A percentile compares a stretch with the other conserved stretches of the same genome.
These are phyloP conservation scores for Thelonectria olida DNA, from an alignment of 2,329 filamentous ascomycete genomes.

Conservation along the genomic window DNA sequence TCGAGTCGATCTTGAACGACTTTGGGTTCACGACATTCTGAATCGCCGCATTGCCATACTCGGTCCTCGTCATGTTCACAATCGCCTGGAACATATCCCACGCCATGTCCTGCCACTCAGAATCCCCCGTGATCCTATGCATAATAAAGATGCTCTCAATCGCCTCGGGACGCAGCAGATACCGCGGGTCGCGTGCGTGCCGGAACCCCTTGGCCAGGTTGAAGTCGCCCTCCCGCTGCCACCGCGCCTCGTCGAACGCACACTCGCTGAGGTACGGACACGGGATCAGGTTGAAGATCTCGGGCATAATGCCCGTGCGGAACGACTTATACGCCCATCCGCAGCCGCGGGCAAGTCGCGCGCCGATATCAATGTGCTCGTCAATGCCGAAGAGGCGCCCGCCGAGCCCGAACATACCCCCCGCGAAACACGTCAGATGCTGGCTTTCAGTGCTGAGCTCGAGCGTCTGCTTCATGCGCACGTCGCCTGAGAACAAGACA, in stretches of 20 bases:
- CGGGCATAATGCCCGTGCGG: slow-evolving; percentile 67
- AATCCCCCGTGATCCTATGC: slow-evolving; percentile 60
- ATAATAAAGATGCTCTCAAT: slow-evolving; percentile 59
- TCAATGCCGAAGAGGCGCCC: slow-evolving; percentile 64
- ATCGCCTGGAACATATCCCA: slow-evolving; percentile 63
- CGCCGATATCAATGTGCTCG: slow-evolving; percentile 57
- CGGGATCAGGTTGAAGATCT: slow-evolving; percentile 58
- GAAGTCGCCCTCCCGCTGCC: slow-evolving; percentile 34
- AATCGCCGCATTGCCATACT: slow-evolving; percentile 59
- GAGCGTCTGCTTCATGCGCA: slow-evolving; percentile 37
- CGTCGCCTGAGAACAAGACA: slow-evolving; percentile 58
- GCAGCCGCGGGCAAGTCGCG: slow-evolving; percentile 62
- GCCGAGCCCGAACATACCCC: slow-evolving; percentile 73
- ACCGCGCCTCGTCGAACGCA: slow-evolving; percentile 42
- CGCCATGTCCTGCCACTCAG: slow-evolving; percentile 58
- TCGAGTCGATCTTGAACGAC: slow-evolving; percentile 62
- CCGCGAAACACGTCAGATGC: slow-evolving; percentile 73
- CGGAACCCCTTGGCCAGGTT: slow-evolving; percentile 67
- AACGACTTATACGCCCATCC: slow-evolving; percentile 66
- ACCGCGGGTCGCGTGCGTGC: slow-evolving; percentile 59
- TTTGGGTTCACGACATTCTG: slow-evolving; percentile 49
- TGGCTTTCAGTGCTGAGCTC: slow-evolving; percentile 47
- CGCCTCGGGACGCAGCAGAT: slow-evolving; percentile 61
- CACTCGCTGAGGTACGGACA: slow-evolving; percentile 50
- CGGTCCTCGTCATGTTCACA: slow-evolving; percentile 54